Base-by-base conservation (phyloP, 495 filamentous ascomycete species). In the Penicillium salamii region DNA sequence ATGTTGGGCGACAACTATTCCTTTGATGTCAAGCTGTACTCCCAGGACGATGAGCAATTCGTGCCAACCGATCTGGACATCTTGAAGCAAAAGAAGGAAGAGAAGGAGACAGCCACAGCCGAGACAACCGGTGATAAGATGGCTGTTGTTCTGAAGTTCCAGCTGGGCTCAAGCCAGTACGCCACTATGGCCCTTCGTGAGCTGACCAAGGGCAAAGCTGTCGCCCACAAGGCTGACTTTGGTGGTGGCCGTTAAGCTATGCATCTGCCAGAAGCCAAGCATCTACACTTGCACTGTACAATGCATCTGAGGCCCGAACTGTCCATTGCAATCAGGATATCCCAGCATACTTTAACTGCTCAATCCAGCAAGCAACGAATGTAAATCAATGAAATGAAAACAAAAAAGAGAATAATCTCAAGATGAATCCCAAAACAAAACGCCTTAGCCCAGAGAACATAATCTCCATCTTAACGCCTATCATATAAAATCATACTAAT, bases 141-240 rank as follows among this genome's bases (percentile, higher is more conserved):
- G 46, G 91, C 90, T 8, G 84, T 95, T 2, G 76, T 96, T 11
- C 61, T 97, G 46, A 95, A 86, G 65, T 83, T 98, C 66, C 83
- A 91, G 63, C 75, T 98, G 15, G 85, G 84, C 18, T 80, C 83
- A 1, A 92, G 90, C 65, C 89, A 91, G 63, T 98, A 97, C 62
- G 93, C 93, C 0, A 98, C 95, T 2, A 87, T 98, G 78, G 93
- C 90, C 7, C 73, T 98, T 53, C 77, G 93, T 34, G 93, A 98
- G 74, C 70, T 98, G 59, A 86, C 84, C 74, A 87, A 83, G 62
- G 86, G 85, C 2, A 82, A 78, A 29, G 75, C 84, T 3, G 71
- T 67, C 53, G 70, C 76, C 0, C 89, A 80, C 60, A 80, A 86
- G 65, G 80, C 86, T 5, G 87, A 90, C 38, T 83, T 78, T 58